phyloP scores from a whole-genome alignment of 208 protist species.

The Jaenimonas drosophilae region DNA sequence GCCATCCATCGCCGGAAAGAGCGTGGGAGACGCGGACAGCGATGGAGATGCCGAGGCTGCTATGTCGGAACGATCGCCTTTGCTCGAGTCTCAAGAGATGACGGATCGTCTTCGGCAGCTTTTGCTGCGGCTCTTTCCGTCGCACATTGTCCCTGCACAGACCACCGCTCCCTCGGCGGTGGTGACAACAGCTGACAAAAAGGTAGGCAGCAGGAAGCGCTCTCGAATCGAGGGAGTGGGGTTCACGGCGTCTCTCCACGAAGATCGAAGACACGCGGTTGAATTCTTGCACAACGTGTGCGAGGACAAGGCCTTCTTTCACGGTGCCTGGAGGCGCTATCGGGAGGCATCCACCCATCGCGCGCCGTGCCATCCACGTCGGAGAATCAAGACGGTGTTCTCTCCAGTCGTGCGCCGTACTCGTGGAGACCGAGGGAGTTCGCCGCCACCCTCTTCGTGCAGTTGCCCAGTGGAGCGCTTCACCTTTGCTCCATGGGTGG shows the following conservation, averaged over 20 bases:
- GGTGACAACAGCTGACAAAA: background rate
- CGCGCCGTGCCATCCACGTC: too few relatives aligned
- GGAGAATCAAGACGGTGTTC: background rate
- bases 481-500: background rate
- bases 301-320: constrained; percentile 32
- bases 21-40: too few relatives aligned
- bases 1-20: too few relatives aligned
- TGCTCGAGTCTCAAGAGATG: background rate
- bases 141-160: background rate
- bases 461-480: too few relatives aligned
- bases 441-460: background rate
- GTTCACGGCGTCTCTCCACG: background rate
- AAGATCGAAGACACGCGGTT: background rate
- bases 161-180: background rate
- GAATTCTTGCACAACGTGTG: constrained; percentile 22
- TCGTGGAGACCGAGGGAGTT: background rate
- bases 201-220: too few relatives aligned
- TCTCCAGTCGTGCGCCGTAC: background rate
- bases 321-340: constrained; percentile 34
- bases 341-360: constrained; percentile 12
- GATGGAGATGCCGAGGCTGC: too few relatives aligned
- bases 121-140: constrained; percentile 3
- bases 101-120: background rate
- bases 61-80: too few relatives aligned
- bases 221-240: background rate